Percentiles rank a stretch among this genome's conserved stretches.
These are phyloP conservation scores for Lasiosphaeria miniovina DNA, from an alignment of 495 filamentous ascomycete genomes.

Conservation along the genomic window DNA sequence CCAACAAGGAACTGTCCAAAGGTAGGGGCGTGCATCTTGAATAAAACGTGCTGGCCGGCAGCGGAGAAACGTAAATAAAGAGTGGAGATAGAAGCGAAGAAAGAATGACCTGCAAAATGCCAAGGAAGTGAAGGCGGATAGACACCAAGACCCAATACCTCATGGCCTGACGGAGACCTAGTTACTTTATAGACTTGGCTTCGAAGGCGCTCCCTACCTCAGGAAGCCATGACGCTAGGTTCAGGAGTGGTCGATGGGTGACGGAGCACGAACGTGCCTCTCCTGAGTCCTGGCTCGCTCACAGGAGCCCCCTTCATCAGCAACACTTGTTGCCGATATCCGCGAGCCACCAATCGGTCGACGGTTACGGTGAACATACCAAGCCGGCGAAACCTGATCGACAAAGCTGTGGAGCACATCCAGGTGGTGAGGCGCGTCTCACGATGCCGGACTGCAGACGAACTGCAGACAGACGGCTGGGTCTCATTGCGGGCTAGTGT, in stretches of 20 bases:
- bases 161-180: conserved; percentile 13
- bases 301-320: not conserved
- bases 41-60: conserved; percentile 22
- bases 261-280: no score
- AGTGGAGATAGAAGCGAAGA: conserved; percentile 17
- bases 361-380: conserved; percentile 2
- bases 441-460: conserved; percentile 13
- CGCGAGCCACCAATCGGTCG: not conserved
- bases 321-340: not conserved
- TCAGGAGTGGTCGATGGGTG: not conserved
- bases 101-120: conserved; percentile 10
- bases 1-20: conserved; percentile 32
- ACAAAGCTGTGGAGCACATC: not conserved
- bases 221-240: not conserved
- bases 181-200: conserved; percentile 19
- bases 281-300: not conserved
- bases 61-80: conserved; percentile 17
- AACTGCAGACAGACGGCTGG: not conserved
- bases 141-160: conserved; percentile 7
- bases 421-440: conserved; percentile 13
- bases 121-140: conserved; percentile 12
- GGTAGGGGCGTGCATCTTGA: conserved; percentile 34
- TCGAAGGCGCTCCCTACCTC: not conserved
- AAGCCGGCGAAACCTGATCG: conserved; percentile 4
- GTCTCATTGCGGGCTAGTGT: not conserved